Evolutionary conservation across 2,329 filamentous ascomycete genomes (phyloP).

Genomic region (Gnomoniopsis sp.): DNA sequence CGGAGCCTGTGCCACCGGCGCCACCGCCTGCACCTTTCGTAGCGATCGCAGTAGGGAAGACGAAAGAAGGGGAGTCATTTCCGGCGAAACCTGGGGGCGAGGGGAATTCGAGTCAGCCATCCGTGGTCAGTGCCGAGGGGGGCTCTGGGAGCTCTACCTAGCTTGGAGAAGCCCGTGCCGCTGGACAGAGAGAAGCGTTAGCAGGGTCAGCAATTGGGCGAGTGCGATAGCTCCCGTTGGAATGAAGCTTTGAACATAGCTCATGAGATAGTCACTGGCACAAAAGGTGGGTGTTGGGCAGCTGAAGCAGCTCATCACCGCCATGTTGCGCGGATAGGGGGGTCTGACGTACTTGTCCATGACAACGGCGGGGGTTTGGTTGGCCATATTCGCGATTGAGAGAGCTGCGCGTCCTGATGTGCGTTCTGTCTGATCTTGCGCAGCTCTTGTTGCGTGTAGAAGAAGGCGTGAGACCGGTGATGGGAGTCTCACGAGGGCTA

Average conservation of each 20-base stretch:
- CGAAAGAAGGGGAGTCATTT: conserved; percentile 98
- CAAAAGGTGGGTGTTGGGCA: neutral
- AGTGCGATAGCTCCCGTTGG: too few species aligned
- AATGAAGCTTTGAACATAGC: too few species aligned
- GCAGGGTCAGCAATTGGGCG: conserved; percentile 26
- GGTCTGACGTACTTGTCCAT: conserved; percentile 94
- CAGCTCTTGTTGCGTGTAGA: conserved; percentile 12
- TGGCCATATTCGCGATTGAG: conserved; percentile 66
- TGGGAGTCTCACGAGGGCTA: conserved; percentile 7
- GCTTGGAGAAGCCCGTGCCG: conserved; percentile 99
- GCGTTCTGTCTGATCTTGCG: conserved; percentile 22
- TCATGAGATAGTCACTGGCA: too few species aligned
- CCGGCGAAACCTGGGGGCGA: conserved; percentile 79
- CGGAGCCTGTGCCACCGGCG: conserved; percentile 74
- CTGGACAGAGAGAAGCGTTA: conserved; percentile 51
- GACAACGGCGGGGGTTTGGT: conserved; percentile 99
- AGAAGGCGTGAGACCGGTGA: conserved; percentile 1
- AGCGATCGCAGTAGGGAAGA: conserved; percentile 97
- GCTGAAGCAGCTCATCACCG: conserved; percentile 16
- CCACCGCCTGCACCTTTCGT: conserved; percentile 78
- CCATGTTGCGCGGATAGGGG: conserved; percentile 26
- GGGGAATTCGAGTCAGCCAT: conserved; percentile 24
- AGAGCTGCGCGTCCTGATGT: conserved; percentile 24
- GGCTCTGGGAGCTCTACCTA: conserved; percentile 60
- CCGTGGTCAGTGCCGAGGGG: conserved; percentile 12